Conservation (phyloP, 176 grass and related monocot genomes). For the Avena eriantha region DNA sequence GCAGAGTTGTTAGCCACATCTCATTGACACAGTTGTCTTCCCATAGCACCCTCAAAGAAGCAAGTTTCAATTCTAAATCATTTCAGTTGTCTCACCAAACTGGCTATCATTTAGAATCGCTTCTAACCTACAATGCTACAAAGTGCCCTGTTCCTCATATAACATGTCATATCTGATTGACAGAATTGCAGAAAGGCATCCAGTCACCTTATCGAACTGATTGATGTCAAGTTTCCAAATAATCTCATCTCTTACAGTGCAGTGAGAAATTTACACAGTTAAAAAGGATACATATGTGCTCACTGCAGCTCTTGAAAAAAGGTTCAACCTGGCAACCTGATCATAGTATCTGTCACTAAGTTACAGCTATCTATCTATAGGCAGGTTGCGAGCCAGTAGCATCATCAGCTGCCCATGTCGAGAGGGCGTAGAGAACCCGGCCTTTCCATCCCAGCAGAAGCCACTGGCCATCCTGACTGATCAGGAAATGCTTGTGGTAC, state of each 20-base stretch:
- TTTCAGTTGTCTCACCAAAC: background rate
- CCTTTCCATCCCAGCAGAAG: constrained; percentile 30
- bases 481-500: constrained; percentile 32
- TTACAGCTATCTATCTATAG: background rate
- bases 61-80: background rate
- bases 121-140: background rate
- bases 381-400: too few species aligned
- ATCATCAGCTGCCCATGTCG: constrained; percentile 2
- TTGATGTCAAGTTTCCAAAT: background rate
- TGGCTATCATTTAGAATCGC: too few species aligned
- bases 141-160: background rate
- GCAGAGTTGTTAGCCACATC: background rate
- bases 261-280: background rate
- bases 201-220: background rate
- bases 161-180: background rate
- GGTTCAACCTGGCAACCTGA: background rate
- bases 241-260: background rate
- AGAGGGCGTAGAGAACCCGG: constrained; percentile 16
- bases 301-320: constrained; percentile 1
- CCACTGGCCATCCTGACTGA: constrained; percentile 5
- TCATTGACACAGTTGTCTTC: background rate
- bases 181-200: background rate
- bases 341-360: background rate
- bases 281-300: background rate
- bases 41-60: background rate